Conservation (phyloP, 1,139 yeast genomes). For the Hansenula anomala region DNA sequence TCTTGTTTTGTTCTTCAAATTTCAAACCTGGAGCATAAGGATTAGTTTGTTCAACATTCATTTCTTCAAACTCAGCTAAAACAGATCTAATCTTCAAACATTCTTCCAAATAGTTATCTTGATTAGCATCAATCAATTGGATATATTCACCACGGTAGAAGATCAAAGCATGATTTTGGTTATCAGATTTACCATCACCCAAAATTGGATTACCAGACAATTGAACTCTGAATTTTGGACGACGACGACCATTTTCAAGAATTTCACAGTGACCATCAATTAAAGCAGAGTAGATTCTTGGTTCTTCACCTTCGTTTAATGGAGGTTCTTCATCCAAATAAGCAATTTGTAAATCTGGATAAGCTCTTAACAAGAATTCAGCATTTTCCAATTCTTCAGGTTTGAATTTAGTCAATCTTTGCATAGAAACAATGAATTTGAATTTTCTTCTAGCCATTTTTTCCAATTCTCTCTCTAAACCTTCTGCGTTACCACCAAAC, state of each 20-base stretch:
- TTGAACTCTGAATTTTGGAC: conserved; percentile 97
- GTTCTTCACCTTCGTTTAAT: conserved; percentile 92
- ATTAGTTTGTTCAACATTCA: conserved; percentile 79
- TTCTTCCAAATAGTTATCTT: conserved; percentile 96
- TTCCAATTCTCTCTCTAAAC: conserved; percentile 91
- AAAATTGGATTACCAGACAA: conserved; percentile 97
- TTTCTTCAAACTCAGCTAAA: conserved; percentile 95
- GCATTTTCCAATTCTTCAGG: conserved; percentile 98
- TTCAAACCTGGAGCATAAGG: conserved; percentile 61
- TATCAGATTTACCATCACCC: conserved; percentile 99
- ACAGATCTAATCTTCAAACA: conserved; percentile 97
- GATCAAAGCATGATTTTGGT: conserved; percentile 94
- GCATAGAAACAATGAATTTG: conserved; percentile 97
- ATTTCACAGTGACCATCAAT: conserved; percentile 99
- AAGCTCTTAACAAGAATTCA: conserved; percentile 95
- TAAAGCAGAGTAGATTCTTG: conserved; percentile 92
- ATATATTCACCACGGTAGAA: conserved; percentile 99
- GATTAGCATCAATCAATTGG: conserved; percentile 97
- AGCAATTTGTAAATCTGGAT: conserved; percentile 97
- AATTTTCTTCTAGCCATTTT: conserved; percentile 99
- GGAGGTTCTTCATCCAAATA: conserved; percentile 94
- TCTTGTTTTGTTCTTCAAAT: conserved; percentile 40
- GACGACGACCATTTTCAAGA: conserved; percentile 96
- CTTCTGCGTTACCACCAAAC: conserved; percentile 97
- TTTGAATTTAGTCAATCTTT: conserved; percentile 93